Conservation (phyloP, 768 basidiomycete species). For the Leccinum disarticulatum region DNA sequence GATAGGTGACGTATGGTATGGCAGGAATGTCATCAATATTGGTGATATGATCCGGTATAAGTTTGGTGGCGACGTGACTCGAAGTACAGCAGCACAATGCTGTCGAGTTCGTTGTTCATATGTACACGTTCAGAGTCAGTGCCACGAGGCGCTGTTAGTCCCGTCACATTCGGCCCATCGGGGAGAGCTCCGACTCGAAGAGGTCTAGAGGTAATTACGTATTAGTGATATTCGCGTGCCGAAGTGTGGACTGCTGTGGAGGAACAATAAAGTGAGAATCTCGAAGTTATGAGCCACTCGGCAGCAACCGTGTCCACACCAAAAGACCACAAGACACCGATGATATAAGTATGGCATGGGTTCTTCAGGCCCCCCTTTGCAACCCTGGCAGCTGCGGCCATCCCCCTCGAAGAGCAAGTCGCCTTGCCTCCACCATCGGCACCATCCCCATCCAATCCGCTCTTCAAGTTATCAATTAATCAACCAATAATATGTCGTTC, state of each 20-base stretch:
- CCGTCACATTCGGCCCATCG: not conserved
- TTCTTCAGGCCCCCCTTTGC: not conserved
- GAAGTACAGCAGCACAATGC: not conserved
- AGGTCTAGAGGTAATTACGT: not conserved
- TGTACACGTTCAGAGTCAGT: not conserved
- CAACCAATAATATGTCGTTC: conserved; percentile 19
- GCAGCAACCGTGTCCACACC: conserved; percentile 14
- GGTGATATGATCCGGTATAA: not conserved
- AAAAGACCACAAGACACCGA: conserved; percentile 15
- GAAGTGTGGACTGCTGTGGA: conserved; percentile 9
- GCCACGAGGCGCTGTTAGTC: not conserved
- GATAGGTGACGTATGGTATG: not conserved
- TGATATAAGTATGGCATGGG: conserved; percentile 19
- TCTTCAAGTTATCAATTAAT: conserved; percentile 4
- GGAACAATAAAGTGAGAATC: conserved; percentile 13
- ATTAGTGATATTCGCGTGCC: not conserved
- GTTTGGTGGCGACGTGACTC: not conserved
- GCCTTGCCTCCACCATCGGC: not conserved
- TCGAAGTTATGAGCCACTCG: conserved; percentile 23
- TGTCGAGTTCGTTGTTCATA: not conserved
- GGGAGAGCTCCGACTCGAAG: not conserved
- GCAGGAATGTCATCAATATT: not conserved
- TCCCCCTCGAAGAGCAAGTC: conserved; percentile 1
- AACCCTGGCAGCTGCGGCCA: conserved; percentile 6
- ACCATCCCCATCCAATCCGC: conserved; percentile 1